phyloP scores from a whole-genome alignment of 2,329 filamentous ascomycete species.

The Stemphylium vesicarium region DNA sequence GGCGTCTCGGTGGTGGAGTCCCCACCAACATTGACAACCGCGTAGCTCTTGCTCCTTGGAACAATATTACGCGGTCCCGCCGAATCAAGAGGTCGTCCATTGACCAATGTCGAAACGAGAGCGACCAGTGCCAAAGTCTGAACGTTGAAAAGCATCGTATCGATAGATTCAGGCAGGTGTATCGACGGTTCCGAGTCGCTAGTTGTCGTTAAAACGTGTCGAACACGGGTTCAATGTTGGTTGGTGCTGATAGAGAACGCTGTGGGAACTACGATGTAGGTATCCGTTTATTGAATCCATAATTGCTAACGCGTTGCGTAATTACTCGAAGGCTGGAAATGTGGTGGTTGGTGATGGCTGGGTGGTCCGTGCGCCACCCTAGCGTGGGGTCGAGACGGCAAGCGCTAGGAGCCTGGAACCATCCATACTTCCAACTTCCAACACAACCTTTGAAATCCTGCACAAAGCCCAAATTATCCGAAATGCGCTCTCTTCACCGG shows the following conservation, averaged over 20 bases:
- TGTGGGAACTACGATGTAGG: constrained; percentile 16
- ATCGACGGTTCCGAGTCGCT: constrained; percentile 7
- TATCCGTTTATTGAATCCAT: constrained; percentile 28
- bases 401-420: not conserved
- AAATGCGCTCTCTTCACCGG: not conserved
- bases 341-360: constrained; percentile 40
- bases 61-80: constrained; percentile 19
- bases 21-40: constrained; percentile 50
- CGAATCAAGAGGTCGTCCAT: constrained; percentile 37
- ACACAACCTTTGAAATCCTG: constrained; percentile 1
- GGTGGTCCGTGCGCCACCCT: constrained; percentile 21
- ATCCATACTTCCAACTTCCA: not conserved
- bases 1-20: constrained; percentile 35
- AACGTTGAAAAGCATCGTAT: constrained; percentile 37
- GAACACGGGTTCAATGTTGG: constrained; percentile 14
- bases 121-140: constrained; percentile 27
- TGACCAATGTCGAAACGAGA: constrained; percentile 29
- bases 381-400: not conserved
- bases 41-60: constrained; percentile 43
- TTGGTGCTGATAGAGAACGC: constrained; percentile 15
- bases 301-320: constrained; percentile 18
- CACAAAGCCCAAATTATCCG: not conserved
- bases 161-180: constrained; percentile 16
- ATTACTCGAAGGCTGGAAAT: constrained; percentile 37
- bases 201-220: constrained; percentile 14